Conservation (phyloP, 148 eudicot genomes). For the Diospyros kaki region DNA sequence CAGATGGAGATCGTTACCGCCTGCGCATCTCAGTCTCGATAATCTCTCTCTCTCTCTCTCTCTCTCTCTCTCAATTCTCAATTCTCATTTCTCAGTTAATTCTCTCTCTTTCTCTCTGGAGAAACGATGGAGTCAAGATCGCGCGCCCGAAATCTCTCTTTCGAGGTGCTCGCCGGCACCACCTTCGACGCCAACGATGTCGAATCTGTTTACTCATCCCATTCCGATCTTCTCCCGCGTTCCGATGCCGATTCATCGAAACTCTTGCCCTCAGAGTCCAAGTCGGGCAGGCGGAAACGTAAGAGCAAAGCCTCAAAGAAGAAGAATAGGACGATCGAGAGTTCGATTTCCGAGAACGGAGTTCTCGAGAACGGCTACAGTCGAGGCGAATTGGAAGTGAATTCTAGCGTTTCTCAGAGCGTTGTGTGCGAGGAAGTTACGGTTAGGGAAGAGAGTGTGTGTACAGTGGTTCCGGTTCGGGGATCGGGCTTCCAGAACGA, state of each 20-base stretch:
- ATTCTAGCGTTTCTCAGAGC: conserved; percentile 19
- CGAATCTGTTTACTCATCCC: conserved; percentile 40
- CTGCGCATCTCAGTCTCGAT: no score
- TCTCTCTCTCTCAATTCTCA: neutral
- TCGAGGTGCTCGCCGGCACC: conserved; percentile 44
- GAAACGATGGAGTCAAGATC: conserved; percentile 50
- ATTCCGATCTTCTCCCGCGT: conserved; percentile 26
- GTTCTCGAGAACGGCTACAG: no score
- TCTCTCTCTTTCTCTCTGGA: neutral
- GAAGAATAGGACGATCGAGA: conserved; percentile 19
- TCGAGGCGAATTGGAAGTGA: conserved; percentile 7
- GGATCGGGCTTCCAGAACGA: neutral
- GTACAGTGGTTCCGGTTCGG: conserved; percentile 28
- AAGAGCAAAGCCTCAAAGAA: conserved; percentile 31
- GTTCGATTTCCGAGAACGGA: conserved; percentile 7
- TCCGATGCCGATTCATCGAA: conserved; percentile 14
- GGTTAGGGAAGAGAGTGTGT: conserved; percentile 25
- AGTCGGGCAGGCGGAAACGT: conserved; percentile 31
- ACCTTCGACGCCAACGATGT: conserved; percentile 9
- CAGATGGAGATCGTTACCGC: no score
- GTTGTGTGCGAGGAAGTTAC: conserved; percentile 26
- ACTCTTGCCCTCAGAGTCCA: neutral
- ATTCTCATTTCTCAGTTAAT: no score
- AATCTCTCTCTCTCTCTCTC: no score
- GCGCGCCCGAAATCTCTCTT: conserved; percentile 55